phyloP scores from a whole-genome alignment of 768 basidiomycete species.

The Podaxis mareebaensis region DNA sequence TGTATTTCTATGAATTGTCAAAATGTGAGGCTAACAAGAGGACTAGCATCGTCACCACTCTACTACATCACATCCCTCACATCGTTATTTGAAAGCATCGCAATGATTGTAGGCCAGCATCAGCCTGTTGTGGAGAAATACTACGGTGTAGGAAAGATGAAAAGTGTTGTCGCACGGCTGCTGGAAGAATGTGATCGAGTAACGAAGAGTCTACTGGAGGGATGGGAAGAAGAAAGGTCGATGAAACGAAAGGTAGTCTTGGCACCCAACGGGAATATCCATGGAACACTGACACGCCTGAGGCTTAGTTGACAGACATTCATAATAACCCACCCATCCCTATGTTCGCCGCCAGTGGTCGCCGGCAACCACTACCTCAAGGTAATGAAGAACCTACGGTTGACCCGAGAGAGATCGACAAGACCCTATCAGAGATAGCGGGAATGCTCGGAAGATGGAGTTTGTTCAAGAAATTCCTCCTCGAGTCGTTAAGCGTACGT shows the following conservation, averaged over 20 bases:
- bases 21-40: slow-evolving; percentile 15
- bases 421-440: slow-evolving; percentile 81
- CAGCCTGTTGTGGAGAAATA: slow-evolving; percentile 98
- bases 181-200: slow-evolving; percentile 88
- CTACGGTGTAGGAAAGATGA: slow-evolving; percentile 90
- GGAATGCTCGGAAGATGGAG: slow-evolving; percentile 93
- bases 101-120: slow-evolving; percentile 95
- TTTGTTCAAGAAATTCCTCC: slow-evolving; percentile 84
- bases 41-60: slow-evolving; percentile 82
- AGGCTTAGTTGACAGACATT: slow-evolving; percentile 47
- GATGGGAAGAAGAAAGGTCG: slow-evolving; percentile 91
- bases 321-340: slow-evolving; percentile 40
- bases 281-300: neutral
- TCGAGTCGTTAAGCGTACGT: slow-evolving; percentile 67
- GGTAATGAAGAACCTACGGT: slow-evolving; percentile 53
- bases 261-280: neutral
- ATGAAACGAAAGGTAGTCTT: slow-evolving; percentile 72
- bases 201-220: slow-evolving; percentile 67
- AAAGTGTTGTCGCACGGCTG: slow-evolving; percentile 69
- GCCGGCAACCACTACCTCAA: slow-evolving; percentile 28
- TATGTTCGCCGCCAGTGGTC: slow-evolving; percentile 29
- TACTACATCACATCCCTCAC: slow-evolving; percentile 92
- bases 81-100: slow-evolving; percentile 91
- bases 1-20: slow-evolving; percentile 6
- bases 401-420: slow-evolving; percentile 92